Conservation (phyloP, 2,329 filamentous ascomycete species). For the Juglanconis sp. region DNA sequence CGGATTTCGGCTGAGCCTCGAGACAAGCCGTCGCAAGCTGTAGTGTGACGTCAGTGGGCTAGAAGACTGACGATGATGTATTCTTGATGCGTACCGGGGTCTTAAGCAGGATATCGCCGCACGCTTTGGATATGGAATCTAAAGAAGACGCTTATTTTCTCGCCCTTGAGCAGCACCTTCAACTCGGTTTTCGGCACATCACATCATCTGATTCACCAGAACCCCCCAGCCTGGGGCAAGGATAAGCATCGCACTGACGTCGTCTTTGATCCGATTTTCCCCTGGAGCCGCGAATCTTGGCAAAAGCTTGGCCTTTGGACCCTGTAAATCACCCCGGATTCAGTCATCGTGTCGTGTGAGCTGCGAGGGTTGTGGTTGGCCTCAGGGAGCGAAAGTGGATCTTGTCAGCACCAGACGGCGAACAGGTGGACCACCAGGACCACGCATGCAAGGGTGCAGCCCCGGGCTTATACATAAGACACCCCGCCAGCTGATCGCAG, state of each 20-base stretch:
- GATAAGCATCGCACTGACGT: conserved; percentile 15
- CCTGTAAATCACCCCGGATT: conserved; percentile 1
- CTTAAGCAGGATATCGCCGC: neutral
- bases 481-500: neutral
- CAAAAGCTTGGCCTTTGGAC: conserved; percentile 19
- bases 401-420: neutral
- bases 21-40: neutral
- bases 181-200: neutral
- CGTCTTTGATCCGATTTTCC: neutral
- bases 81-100: neutral
- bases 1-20: neutral
- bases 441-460: neutral
- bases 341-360: neutral
- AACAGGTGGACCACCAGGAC: neutral
- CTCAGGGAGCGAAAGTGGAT: neutral
- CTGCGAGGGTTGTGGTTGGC: neutral
- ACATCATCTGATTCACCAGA: neutral
- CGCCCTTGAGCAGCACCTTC: neutral
- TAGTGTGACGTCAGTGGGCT: neutral
- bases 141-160: neutral
- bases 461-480: neutral
- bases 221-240: neutral
- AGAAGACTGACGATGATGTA: neutral
- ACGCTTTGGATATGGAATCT: no score
- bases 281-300: conserved; percentile 19